Evolutionary conservation across 306 rosid species (phyloP), one percentile per base, ranked within the genome.

Genomic region (Acacia crassicarpa): DNA sequence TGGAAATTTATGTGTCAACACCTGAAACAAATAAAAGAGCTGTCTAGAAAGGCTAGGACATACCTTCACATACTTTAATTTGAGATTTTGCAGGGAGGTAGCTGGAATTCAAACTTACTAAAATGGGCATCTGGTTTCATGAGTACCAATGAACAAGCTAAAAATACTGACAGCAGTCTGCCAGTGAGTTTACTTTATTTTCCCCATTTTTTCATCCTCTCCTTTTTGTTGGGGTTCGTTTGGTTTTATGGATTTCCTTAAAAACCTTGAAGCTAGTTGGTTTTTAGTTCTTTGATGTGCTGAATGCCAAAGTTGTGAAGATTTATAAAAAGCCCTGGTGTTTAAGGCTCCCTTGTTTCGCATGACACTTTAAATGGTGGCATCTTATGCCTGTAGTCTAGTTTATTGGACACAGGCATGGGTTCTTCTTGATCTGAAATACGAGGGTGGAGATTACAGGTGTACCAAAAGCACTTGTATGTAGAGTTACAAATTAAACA

Each of bases 91-190:
- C 69, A 95, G 99, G 97, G 89, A 81, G 88, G 77, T 86, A 68
- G 86, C 84, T 95, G 99, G 99, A 92, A 95, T 89, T 86, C 96
- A 66, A 93, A 92, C 87, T 76, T 95, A 48, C 70, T 93, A 69
- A 95, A 89, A 88, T 95, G 99, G 99, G 98, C 99, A 74, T 88
- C 97, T 86, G 97, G 93, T 83, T 89, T 95, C 78, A 90, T 95
- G 86, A 81, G 97, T 79, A 83, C 89, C 80, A 86, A 76, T 74
- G 93, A 92, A 30, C 92, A 72, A 62, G 85, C 92, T 45, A 91
- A 89, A 86, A 89, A 77, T 76, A 77, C 90, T 79, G 89, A 87
- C 87, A 83, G 87, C 86, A 76, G 87, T 72, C 70, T 82, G 27
- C 78, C 44, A 63, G 99, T 95, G 86, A 89, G 93, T 72, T 81